phyloP scores from a whole-genome alignment of 108 stramenopile genomes.

The Skeletonema potamos region DNA sequence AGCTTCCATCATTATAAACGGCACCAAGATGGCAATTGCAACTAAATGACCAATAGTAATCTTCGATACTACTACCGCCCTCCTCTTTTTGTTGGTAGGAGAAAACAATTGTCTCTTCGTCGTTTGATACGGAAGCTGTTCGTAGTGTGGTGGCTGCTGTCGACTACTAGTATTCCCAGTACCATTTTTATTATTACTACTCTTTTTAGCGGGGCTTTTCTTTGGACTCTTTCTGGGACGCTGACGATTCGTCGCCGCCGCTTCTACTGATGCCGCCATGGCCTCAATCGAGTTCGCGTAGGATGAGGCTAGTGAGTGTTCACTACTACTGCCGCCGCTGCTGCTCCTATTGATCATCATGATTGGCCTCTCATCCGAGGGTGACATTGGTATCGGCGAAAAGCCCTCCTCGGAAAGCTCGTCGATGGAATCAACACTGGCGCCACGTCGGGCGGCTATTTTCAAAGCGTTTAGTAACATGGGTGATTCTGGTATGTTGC shows the following conservation, averaged over 20 bases:
- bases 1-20: not conserved
- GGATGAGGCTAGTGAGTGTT: not conserved
- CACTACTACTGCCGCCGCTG: not conserved
- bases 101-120: not conserved
- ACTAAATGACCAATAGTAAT: not conserved
- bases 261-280: not conserved
- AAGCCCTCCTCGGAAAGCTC: not conserved
- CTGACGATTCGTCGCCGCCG: not conserved
- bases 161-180: no score
- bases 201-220: not conserved
- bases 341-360: not conserved
- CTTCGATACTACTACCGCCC: not conserved
- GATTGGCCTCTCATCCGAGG: not conserved
- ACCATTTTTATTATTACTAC: not conserved
- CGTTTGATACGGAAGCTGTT: not conserved
- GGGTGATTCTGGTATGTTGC: not conserved
- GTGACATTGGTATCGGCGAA: not conserved
- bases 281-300: not conserved
- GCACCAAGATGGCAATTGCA: not conserved
- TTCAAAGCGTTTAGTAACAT: not conserved
- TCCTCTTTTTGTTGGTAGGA: not conserved
- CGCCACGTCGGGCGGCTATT: not conserved
- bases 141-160: no score
- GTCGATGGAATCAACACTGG: not conserved
- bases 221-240: not conserved